Base-by-base conservation (phyloP, 805 yeast species). In the Candida sakaeoensis region DNA sequence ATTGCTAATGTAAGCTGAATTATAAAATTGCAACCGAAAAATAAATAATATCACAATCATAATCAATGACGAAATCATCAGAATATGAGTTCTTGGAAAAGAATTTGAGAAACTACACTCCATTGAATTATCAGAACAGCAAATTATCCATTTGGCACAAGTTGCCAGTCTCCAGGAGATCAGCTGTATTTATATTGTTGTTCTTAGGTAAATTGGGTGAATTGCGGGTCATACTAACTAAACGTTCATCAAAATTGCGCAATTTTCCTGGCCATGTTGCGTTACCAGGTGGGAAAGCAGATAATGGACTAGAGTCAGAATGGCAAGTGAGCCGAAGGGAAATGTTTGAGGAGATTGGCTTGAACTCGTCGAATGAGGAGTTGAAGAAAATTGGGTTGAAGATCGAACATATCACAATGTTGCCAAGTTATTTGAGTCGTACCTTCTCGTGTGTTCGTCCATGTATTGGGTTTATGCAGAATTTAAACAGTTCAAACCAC, bases 281-380 rank as follows among this genome's bases (percentile, higher is more conserved):
- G 1, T 68, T 90, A 7, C 98, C 98, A 3, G 98, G 98, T 2
- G 98, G 97, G 7, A 86, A 83, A 54, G 89, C 95, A 4, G 97
- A 90, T 57, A 54, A 49, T 30, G 78, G 73, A 0, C 65, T 74
- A 14, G 88, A 87, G 50, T 60, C 74, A 10, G 86, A 85, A 42
- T 81, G 83, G 72, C 73, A 75, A 32, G 82, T 83, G 28, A 83
- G 96, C 0, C 68, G 95, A 43, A 67, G 98, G 23, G 98, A 90
- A 58, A 79, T 89, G 45, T 75, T 72, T 41, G 98, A 90, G 55
- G 98, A 90, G 56, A 85, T 90, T 36, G 96, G 96, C 0, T 57
- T 87, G 16, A 72, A 74, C 8, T 58, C 70, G 12, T 60, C 70
- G 49, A 75, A 83, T 42, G 63, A 60, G 0, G 54, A 55, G 8